phyloP scores from a whole-genome alignment of 2,329 filamentous ascomycete species.

The Mycogone perniciosa region DNA sequence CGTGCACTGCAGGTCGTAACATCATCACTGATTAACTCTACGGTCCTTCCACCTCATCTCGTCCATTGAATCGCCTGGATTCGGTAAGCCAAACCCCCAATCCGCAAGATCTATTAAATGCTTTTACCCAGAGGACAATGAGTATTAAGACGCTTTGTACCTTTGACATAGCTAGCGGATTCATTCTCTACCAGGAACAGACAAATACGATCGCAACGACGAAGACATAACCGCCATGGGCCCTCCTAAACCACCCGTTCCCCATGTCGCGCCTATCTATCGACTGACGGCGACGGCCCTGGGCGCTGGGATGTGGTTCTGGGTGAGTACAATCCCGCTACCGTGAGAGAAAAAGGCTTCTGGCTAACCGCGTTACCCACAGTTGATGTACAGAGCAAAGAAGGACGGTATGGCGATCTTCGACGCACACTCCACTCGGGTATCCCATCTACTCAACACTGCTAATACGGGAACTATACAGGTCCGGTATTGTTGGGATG shows the following conservation, averaged over 20 bases:
- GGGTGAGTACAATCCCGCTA: conserved; percentile 5
- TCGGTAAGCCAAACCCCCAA: too few relatives aligned
- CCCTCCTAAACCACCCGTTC: conserved; percentile 36
- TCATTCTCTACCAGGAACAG: too few relatives aligned
- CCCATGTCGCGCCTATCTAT: conserved; percentile 59
- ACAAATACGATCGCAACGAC: conserved; percentile 1
- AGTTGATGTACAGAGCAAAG: conserved; percentile 14
- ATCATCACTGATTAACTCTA: too few relatives aligned
- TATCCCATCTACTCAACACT: background rate
- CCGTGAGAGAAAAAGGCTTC: background rate
- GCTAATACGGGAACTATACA: conserved; percentile 1
- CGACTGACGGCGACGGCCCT: conserved; percentile 79
- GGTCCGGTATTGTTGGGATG: conserved; percentile 10
- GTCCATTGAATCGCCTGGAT: too few relatives aligned
- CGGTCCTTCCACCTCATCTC: too few relatives aligned
- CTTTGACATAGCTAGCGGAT: too few relatives aligned
- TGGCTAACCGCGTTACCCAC: background rate
- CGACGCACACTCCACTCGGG: background rate
- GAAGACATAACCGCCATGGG: conserved; percentile 22
- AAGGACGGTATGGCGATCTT: conserved; percentile 9
- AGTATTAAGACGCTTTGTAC: background rate
- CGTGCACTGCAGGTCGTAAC: too few relatives aligned
- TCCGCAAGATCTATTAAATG: too few relatives aligned
- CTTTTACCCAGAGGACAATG: too few relatives aligned
- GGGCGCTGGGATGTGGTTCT: conserved; percentile 52